Conservation (phyloP, 208 protist species). For the Trichomonas tenax region DNA sequence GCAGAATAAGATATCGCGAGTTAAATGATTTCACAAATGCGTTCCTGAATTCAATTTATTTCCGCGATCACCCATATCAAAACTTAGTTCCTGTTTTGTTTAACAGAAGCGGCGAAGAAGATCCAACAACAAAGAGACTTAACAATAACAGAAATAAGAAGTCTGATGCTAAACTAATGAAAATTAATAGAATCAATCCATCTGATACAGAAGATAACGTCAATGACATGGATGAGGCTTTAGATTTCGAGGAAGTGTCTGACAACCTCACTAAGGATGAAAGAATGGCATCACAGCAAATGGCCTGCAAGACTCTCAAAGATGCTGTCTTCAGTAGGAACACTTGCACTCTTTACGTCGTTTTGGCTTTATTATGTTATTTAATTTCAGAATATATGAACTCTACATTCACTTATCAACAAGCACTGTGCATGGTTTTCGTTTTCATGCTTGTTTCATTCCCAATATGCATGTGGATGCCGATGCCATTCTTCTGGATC, state of each 20-base stretch:
- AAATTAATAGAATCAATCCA: not conserved
- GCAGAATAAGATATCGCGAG: not conserved
- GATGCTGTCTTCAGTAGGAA: not conserved
- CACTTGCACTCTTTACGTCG: not conserved
- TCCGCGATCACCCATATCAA: not conserved
- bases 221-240: not conserved
- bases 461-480: not conserved
- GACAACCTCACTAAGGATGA: not conserved
- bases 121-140: not conserved
- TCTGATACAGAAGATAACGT: not conserved
- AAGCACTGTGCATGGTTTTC: not conserved
- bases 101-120: not conserved
- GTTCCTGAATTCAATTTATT: not conserved
- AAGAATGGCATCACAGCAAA: not conserved
- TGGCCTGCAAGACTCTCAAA: not conserved
- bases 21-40: not conserved
- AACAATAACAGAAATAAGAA: not conserved
- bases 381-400: not conserved
- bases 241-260: not conserved
- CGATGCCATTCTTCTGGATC: not conserved
- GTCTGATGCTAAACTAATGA: not conserved
- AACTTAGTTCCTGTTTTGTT: not conserved
- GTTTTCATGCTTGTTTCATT: not conserved
- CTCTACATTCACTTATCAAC: not conserved
- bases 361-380: not conserved